Evolutionary conservation across 257 asterid genomes (phyloP), one percentile per base, ranked within the genome.

Genomic region (Penstemon eatonii): DNA sequence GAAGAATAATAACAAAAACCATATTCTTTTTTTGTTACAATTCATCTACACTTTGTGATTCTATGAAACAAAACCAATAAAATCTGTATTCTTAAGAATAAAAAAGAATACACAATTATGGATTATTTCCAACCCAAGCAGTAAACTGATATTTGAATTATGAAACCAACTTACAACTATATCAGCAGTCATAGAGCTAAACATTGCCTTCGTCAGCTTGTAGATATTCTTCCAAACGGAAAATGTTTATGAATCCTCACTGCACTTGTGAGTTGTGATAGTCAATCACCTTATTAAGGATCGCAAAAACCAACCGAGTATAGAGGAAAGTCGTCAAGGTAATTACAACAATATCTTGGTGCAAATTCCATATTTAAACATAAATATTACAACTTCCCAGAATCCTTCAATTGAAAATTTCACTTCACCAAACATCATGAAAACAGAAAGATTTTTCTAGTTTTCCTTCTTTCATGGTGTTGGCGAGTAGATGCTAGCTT

Each of bases 381-480:
- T 36, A 19, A 7, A n/a, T 67, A 45, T 4, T 41, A 57, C 37
- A 60, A 42, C 56, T 56, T 54, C 6, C 2, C n/a, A 41, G 33
- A 43, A 7, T 39, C 62, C 19, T 66, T 43, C 71, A 53, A 33
- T 10, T 10, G 12, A 44, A 25, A 13, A 33, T 42, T 7, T 5
- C 47, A 46, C 49, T 45, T 37, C 66, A 46, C 37, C 19, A 37
- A 68, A 9, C 66, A 44, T 45, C 39, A 36, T 45, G 11, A 13
- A 47, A 36, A 50, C 19, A 39, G 36, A 4, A 4, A 60, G 2
- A 62, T 11, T 47, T 42, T 53, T 10, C 19, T 44, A 46, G 53
- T 56, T 42, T 43, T 60, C 38, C 69, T 45, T 57, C 47, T 52
- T 57, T 45, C 58, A 38, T 43, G 37, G 42, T 54, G 55, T 50